phyloP scores from a whole-genome alignment of 352 stramenopile species.

The Phytophthora palmivora region DNA sequence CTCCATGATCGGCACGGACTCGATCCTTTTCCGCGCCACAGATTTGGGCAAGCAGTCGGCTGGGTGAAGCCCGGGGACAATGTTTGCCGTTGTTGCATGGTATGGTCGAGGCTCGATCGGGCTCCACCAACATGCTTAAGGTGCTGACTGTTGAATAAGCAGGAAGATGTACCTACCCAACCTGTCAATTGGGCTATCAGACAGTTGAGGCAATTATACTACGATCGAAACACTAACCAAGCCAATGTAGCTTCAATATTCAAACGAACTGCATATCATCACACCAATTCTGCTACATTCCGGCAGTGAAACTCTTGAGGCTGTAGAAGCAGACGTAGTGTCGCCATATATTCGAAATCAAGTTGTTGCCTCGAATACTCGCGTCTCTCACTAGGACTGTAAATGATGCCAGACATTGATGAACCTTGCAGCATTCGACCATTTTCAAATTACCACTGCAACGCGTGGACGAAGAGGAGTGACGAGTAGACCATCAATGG shows the following conservation, averaged over 20 bases:
- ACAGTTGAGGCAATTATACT: slow-evolving; percentile 14
- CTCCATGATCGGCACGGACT: slow-evolving; percentile 92
- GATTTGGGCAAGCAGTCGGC: slow-evolving; percentile 87
- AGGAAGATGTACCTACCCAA: slow-evolving; percentile 7
- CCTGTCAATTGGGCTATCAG: slow-evolving; percentile 20
- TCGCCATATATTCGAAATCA: slow-evolving; percentile 28
- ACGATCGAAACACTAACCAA: slow-evolving; percentile 14
- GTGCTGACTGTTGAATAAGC: slow-evolving; percentile 86
- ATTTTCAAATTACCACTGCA: slow-evolving; percentile 13
- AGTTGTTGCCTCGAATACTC: slow-evolving; percentile 12
- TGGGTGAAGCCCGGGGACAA: slow-evolving; percentile 91
- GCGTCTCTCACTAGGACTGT: slow-evolving; percentile 1
- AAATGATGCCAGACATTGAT: slow-evolving; percentile 14
- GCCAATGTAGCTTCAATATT: slow-evolving; percentile 34
- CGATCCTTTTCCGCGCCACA: slow-evolving; percentile 88
- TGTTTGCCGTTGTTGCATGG: slow-evolving; percentile 92
- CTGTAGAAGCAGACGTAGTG: neutral
- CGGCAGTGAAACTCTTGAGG: neutral
- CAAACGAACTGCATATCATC: slow-evolving; percentile 7
- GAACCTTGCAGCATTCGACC: slow-evolving; percentile 1
- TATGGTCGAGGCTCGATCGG: slow-evolving; percentile 87
- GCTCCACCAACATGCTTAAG: slow-evolving; percentile 94
- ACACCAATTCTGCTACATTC: too few species aligned
- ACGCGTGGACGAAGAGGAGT: too few species aligned
- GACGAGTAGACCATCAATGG: slow-evolving; percentile 22